Evolutionary conservation across 2,329 filamentous ascomycete species (phyloP).

Genomic region (Lachnellula willkommii): DNA sequence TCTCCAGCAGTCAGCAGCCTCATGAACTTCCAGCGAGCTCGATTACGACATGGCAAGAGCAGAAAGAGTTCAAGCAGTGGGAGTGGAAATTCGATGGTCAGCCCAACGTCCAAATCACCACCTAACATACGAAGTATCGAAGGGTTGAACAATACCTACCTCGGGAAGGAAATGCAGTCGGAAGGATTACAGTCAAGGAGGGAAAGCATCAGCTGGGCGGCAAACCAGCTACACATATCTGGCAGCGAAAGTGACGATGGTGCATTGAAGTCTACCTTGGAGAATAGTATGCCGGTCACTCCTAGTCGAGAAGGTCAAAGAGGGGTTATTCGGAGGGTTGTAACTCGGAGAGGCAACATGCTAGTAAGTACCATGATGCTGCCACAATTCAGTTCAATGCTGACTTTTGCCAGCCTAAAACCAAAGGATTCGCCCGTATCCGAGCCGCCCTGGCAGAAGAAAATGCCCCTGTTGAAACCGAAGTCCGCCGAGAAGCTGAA

Average conservation of each 20-base stretch:
- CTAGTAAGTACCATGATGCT: conserved; percentile 53
- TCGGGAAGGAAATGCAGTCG: conserved; percentile 45
- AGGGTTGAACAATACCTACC: conserved; percentile 40
- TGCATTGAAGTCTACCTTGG: conserved; percentile 40
- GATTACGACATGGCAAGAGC: conserved; percentile 54
- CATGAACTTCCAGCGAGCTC: conserved; percentile 67
- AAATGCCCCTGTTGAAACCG: conserved; percentile 77
- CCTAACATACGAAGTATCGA: conserved; percentile 45
- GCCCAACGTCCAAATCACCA: conserved; percentile 70
- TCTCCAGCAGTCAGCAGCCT: conserved; percentile 72
- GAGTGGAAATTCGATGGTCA: conserved; percentile 65
- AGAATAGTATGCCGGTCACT: conserved; percentile 37
- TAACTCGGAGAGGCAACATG: conserved; percentile 83
- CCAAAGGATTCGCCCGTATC: conserved; percentile 91
- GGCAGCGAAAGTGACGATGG: conserved; percentile 77
- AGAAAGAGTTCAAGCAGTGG: conserved; percentile 64
- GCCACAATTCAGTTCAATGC: conserved; percentile 5
- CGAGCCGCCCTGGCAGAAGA: conserved; percentile 86
- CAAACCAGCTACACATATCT: conserved; percentile 78
- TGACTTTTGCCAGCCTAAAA: conserved; percentile 68
- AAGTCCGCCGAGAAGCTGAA: conserved; percentile 86
- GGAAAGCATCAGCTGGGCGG: conserved; percentile 86
- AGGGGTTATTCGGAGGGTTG: conserved; percentile 73
- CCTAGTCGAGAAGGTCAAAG: conserved; percentile 54
- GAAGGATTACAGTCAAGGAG: conserved; percentile 55